phyloP scores from a whole-genome alignment of 371 early-diverging fungal species.

The Mucor racemosus region DNA sequence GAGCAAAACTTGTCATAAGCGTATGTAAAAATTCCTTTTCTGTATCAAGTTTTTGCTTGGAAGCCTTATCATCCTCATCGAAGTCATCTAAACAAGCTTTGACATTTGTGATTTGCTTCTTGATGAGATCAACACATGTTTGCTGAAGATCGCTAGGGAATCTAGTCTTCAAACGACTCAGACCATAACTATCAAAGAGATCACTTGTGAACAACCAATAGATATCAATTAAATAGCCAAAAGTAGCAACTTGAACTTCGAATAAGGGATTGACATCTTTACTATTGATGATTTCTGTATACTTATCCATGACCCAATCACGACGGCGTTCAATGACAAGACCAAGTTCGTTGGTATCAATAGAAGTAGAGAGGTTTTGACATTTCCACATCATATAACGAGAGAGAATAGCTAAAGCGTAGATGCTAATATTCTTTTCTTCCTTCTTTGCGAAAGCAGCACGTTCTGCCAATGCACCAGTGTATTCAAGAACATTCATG shows the following conservation, averaged over 20 bases:
- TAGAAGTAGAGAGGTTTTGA: constrained; percentile 20
- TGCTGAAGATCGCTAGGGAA: constrained; percentile 49
- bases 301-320: constrained; percentile 41
- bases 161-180: constrained; percentile 37
- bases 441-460: constrained; percentile 35
- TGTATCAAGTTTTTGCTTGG: not conserved
- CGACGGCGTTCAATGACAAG: constrained; percentile 36
- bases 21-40: constrained; percentile 8
- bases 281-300: constrained; percentile 24
- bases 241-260: constrained; percentile 36
- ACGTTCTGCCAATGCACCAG: constrained; percentile 39
- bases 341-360: constrained; percentile 16
- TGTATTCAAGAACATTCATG: constrained; percentile 35
- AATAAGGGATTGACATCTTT: constrained; percentile 31
- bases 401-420: constrained; percentile 44
- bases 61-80: not conserved
- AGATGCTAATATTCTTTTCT: constrained; percentile 40
- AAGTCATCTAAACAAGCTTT: constrained; percentile 13
- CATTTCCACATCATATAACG: constrained; percentile 54
- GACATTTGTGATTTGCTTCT: constrained; percentile 35
- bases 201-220: constrained; percentile 65
- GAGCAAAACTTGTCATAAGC: constrained; percentile 35
- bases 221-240: constrained; percentile 55
- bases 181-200: constrained; percentile 39
- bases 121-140: constrained; percentile 39